phyloP scores from a whole-genome alignment of 345 rosid genomes.

The Noccaea bulbosa region DNA sequence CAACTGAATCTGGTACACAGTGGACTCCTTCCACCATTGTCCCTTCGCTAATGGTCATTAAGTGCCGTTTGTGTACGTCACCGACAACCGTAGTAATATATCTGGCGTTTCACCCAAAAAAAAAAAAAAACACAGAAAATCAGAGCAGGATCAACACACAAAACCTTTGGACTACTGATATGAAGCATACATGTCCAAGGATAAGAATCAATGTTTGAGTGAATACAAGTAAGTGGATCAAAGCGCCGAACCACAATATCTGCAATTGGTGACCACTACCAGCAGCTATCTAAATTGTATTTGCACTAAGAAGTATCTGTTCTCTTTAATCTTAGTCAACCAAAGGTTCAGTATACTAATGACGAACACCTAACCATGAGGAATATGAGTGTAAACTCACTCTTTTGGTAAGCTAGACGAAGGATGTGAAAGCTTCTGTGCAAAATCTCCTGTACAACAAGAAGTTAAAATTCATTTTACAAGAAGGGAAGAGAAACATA shows the following conservation, averaged over 20 bases:
- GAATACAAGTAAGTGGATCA: not conserved
- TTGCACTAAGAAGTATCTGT: not conserved
- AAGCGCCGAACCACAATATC: conserved; percentile 20
- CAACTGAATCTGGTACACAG: conserved; percentile 90
- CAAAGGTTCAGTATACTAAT: not conserved
- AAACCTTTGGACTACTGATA: not conserved
- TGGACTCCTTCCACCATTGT: conserved; percentile 74
- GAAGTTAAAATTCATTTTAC: conserved; percentile 19
- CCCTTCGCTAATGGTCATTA: conserved; percentile 73
- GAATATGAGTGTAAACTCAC: conserved; percentile 50
- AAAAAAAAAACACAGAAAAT: not conserved
- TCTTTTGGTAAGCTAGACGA: conserved; percentile 82
- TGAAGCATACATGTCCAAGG: not conserved
- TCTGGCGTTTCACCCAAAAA: conserved; percentile 46
- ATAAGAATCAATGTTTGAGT: conserved; percentile 10
- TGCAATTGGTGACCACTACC: conserved; percentile 9
- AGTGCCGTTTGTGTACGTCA: conserved; percentile 65
- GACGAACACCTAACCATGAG: not conserved
- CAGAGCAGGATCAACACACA: conserved; percentile 24
- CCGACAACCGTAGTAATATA: conserved; percentile 81
- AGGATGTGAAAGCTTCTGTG: conserved; percentile 88
- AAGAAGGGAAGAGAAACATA: conserved; percentile 17
- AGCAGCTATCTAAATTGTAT: not conserved
- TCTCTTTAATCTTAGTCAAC: conserved; percentile 5
- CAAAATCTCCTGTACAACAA: conserved; percentile 73